These are phyloP conservation scores for Smithsoniella earleae DNA, from an alignment of 163 green algal genomes.

Conservation along the genomic window DNA sequence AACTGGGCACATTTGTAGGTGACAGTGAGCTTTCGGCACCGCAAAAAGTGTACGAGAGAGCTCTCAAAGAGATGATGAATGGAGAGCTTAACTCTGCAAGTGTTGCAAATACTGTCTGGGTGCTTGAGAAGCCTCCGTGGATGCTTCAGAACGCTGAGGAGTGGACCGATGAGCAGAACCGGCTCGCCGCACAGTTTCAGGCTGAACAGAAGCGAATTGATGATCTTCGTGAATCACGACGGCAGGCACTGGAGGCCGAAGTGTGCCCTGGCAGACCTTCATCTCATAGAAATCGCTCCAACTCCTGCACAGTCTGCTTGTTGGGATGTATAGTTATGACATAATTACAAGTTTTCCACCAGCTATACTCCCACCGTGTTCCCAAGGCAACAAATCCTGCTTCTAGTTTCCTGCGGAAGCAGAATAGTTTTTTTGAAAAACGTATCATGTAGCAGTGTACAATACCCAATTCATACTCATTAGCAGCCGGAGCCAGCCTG, in stretches of 20 bases:
- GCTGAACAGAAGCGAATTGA: constrained; percentile 29
- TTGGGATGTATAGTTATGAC: too few species aligned
- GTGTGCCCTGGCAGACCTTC: background rate
- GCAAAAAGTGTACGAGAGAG: background rate
- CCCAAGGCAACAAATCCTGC: too few species aligned
- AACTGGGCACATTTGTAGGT: too few species aligned
- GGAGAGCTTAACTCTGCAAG: constrained; percentile 1
- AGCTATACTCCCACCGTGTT: too few species aligned
- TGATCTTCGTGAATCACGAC: background rate
- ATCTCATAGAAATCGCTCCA: background rate
- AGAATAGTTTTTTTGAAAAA: background rate
- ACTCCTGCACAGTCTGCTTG: too few species aligned
- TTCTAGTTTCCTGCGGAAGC: too few species aligned
- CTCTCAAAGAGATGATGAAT: constrained; percentile 29
- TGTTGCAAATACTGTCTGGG: background rate
- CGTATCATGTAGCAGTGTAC: too few species aligned
- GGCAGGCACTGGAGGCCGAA: constrained; percentile 10
- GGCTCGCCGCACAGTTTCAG: constrained; percentile 17
- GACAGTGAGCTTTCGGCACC: too few species aligned
- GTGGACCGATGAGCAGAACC: constrained; percentile 23
- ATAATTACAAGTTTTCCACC: too few species aligned
- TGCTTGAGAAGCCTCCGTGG: constrained; percentile 22
- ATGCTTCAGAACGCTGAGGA: background rate
- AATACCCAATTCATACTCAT: too few species aligned
- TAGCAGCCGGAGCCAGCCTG: too few species aligned